Evolutionary conservation across 352 stramenopile species (phyloP), one percentile per base, ranked within the genome.

Genomic region (Phytopythium litorale): DNA sequence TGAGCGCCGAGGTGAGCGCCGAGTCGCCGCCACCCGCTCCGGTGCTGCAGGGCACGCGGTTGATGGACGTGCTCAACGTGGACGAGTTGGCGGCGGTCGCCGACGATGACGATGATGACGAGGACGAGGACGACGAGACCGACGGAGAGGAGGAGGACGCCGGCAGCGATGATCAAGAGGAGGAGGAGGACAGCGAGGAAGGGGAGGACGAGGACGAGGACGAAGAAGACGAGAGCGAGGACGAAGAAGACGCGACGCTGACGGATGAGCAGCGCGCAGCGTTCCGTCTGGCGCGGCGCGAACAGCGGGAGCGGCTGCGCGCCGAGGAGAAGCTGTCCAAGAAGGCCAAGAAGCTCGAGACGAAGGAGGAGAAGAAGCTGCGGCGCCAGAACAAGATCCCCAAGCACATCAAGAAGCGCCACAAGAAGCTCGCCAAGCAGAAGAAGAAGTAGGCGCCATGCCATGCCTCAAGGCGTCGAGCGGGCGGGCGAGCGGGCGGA

Each of bases 341-440:
- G 56, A 98, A 98, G 76, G 82, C 85, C n/a, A 97, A 98, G 63
- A 99, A 99, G 70, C 97, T 98, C 65, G 75, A 88, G 57, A 85
- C 96, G 0, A 99, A 99, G 70, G 92, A 98, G 56, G 83, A 92
- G 52, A 95, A 97, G 60, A 92, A 91, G 54, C 80, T 93, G 65
- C 97, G 98, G 65, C 88, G 97, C 21, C 87, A 97, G 76, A 97
- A 76, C 30, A 99, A 99, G 71, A 98, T 99, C 60, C 98, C 98
- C 48, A 99, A 99, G 79, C 97, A 99, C 70, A 79, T 99, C 56
- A 99, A 99, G 86, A 98, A 99, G 73, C 87, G 91, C 60, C 92
- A 97, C 64, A 98, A 98, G 68, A 99, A 98, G 64, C 87, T 98
- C 59, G 81, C 92, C 0, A 96, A 98, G 63, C 83, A 92, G 64